Evolutionary conservation across 345 rosid species (phyloP).

Genomic region (Atalantia buxifolia): DNA sequence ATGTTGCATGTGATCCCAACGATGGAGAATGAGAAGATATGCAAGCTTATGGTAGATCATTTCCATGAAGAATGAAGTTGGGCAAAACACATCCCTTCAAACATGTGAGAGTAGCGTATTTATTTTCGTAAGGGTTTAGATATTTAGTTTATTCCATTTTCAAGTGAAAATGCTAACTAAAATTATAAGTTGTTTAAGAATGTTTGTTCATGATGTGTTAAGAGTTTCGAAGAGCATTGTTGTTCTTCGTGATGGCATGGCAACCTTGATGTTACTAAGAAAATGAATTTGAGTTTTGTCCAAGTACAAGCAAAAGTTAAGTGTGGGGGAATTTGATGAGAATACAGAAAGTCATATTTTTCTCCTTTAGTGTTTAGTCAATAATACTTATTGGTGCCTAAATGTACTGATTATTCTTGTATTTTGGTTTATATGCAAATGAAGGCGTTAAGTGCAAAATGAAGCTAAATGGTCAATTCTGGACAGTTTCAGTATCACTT

Average conservation of each 20-base stretch:
- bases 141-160: conserved; percentile 9
- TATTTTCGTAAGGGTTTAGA: not conserved
- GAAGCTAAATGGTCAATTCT: too few relatives aligned
- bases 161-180: not conserved
- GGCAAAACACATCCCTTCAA: not conserved
- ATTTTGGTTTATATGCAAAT: too few relatives aligned
- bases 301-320: not conserved
- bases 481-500: not conserved
- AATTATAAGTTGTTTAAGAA: not conserved
- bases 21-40: not conserved
- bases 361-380: too few relatives aligned
- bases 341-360: too few relatives aligned
- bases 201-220: not conserved
- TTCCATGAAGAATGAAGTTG: not conserved
- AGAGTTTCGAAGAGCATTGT: not conserved
- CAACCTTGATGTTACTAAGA: not conserved
- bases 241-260: not conserved
- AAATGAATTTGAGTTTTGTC: not conserved
- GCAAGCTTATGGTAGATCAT: not conserved
- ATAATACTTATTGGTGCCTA: too few relatives aligned
- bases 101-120: too few relatives aligned
- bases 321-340: not conserved
- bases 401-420: too few relatives aligned
- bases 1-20: not conserved
- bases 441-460: too few relatives aligned